Evolutionary conservation across 2,329 filamentous ascomycete species (phyloP).

Genomic region (Seiridium cupressi): DNA sequence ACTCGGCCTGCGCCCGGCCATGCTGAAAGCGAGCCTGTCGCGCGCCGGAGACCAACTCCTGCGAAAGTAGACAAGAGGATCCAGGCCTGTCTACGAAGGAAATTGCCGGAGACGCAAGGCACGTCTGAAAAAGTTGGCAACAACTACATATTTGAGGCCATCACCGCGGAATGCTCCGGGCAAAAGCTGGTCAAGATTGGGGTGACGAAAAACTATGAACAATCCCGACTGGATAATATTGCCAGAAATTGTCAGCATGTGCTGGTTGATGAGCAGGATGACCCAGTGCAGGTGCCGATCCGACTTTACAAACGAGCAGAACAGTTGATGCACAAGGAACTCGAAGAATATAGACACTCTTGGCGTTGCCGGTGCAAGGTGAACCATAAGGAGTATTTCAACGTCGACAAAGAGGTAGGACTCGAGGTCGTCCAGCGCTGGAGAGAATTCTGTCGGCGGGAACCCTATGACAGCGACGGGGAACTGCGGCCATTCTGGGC

Average conservation of each 20-base stretch:
- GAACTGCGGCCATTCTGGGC: conserved; percentile 9
- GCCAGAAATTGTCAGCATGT: not conserved
- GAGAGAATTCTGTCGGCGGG: conserved; percentile 7
- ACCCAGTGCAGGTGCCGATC: conserved; percentile 10
- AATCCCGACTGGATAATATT: conserved; percentile 1
- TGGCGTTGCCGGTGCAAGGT: conserved; percentile 4
- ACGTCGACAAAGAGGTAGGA: not conserved
- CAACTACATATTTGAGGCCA: conserved; percentile 11
- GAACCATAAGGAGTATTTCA: conserved; percentile 8
- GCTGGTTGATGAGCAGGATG: conserved; percentile 3
- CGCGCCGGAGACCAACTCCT: not conserved
- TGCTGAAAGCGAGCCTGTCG: not conserved
- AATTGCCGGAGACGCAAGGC: not conserved
- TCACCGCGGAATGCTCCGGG: not conserved
- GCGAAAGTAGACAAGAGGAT: not conserved
- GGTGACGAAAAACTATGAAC: not conserved
- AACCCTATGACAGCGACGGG: conserved; percentile 6
- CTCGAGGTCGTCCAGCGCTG: conserved; percentile 9
- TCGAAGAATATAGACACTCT: not conserved
- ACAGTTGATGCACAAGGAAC: conserved; percentile 9
- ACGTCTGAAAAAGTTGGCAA: conserved; percentile 1
- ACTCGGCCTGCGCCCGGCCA: not conserved
- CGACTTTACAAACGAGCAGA: conserved; percentile 5
- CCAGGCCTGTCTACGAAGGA: not conserved
- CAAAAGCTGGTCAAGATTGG: conserved; percentile 9